Evolutionary conservation across 2,329 filamentous ascomycete species (phyloP).

Genomic region (Arachnomyces sp.): DNA sequence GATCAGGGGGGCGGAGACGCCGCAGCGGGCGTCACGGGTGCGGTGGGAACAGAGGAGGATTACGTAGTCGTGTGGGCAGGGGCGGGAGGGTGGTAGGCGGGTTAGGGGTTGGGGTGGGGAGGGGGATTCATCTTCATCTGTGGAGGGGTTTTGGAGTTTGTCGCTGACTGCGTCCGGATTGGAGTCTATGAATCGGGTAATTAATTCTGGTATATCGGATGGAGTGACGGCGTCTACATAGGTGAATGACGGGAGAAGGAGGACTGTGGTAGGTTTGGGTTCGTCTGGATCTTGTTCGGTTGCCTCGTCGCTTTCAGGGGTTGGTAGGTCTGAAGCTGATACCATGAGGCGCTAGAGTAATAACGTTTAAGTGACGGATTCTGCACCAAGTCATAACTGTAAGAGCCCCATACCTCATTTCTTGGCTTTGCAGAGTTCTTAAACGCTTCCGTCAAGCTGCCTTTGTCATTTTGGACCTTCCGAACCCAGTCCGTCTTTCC

Average conservation of each 20-base stretch:
- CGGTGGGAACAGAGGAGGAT: constrained; percentile 84
- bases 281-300: constrained; percentile 4
- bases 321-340: constrained; percentile 27
- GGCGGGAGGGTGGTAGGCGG: constrained; percentile 38
- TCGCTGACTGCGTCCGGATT: constrained; percentile 51
- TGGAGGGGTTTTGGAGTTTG: constrained; percentile 3
- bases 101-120: constrained; percentile 21
- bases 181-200: constrained; percentile 57
- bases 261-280: constrained; percentile 54
- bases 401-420: constrained; percentile 55
- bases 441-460: constrained; percentile 44
- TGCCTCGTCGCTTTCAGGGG: constrained; percentile 10
- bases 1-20: constrained; percentile 75
- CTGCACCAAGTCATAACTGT: constrained; percentile 27
- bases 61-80: constrained; percentile 70
- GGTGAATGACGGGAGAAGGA: constrained; percentile 74
- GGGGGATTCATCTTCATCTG: constrained; percentile 10
- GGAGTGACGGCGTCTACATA: constrained; percentile 70
- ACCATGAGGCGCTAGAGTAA: constrained; percentile 28
- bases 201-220: constrained; percentile 53
- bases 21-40: constrained; percentile 82
- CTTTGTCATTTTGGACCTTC: constrained; percentile 28
- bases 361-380: too few relatives aligned
- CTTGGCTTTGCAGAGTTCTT: constrained; percentile 48
- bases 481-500: constrained; percentile 31